These are phyloP conservation scores for Alternaria brassicicola DNA, from an alignment of 2,329 filamentous ascomycete species.

Conservation along the genomic window DNA sequence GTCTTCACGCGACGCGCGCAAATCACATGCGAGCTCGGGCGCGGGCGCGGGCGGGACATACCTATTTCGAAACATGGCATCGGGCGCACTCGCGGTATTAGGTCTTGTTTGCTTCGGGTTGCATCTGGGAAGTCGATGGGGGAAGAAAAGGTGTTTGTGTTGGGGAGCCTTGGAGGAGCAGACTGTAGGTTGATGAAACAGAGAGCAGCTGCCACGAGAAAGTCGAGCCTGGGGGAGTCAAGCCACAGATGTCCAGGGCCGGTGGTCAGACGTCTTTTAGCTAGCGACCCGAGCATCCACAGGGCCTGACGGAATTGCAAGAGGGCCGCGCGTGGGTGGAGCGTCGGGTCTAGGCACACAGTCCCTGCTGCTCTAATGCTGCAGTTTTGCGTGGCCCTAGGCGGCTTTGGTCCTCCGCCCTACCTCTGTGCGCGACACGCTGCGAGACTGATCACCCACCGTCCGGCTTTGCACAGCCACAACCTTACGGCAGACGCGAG, in stretches of 20 bases:
- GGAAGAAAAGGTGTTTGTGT: background rate
- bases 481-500: constrained; percentile 38
- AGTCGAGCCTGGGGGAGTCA: constrained; percentile 31
- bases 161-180: constrained; percentile 10
- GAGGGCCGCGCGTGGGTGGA: constrained; percentile 37
- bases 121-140: constrained; percentile 7
- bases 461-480: constrained; percentile 44
- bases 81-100: constrained; percentile 13
- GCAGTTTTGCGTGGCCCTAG: constrained; percentile 26
- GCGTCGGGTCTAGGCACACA: constrained; percentile 33
- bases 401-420: constrained; percentile 20
- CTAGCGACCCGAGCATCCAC: constrained; percentile 35
- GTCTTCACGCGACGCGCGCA: constrained; percentile 38
- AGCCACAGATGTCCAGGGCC: constrained; percentile 41
- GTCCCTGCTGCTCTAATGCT: constrained; percentile 27
- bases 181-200: constrained; percentile 40
- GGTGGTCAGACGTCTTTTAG: constrained; percentile 47
- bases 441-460: constrained; percentile 24
- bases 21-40: constrained; percentile 22
- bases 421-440: constrained; percentile 15
- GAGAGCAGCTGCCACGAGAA: constrained; percentile 42
- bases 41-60: constrained; percentile 36
- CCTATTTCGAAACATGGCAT: constrained; percentile 55
- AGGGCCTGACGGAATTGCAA: constrained; percentile 26
- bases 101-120: background rate